Evolutionary conservation across 352 stramenopile genomes (phyloP).

Genomic region (Globisporangium orthogonon): DNA sequence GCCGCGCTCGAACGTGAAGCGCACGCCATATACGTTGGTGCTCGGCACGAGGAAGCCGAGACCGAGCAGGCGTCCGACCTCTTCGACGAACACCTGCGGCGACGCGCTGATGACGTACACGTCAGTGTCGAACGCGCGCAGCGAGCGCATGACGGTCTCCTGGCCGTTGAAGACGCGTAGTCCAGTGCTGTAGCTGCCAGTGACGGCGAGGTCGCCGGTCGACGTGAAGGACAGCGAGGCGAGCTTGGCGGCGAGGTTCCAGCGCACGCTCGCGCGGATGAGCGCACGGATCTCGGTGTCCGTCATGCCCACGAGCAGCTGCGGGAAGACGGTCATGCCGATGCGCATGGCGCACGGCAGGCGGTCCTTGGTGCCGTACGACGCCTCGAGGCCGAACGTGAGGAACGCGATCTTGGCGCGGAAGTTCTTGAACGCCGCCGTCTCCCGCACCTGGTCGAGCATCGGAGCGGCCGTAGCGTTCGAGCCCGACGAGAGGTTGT

Average conservation of each 20-base stretch:
- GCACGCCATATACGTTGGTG: slow-evolving; percentile 47
- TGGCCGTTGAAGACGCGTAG: slow-evolving; percentile 57
- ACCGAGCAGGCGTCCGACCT: slow-evolving; percentile 31
- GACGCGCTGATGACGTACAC: slow-evolving; percentile 64
- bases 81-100: slow-evolving; percentile 46
- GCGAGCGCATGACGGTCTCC: slow-evolving; percentile 48
- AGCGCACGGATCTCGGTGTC: slow-evolving; percentile 38
- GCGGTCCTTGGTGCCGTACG: slow-evolving; percentile 33
- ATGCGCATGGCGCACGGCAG: slow-evolving; percentile 30
- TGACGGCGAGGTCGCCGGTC: slow-evolving; percentile 25
- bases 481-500: slow-evolving; percentile 24
- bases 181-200: slow-evolving; percentile 40
- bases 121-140: slow-evolving; percentile 29
- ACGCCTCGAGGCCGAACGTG: slow-evolving; percentile 35
- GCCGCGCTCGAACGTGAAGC: slow-evolving; percentile 34
- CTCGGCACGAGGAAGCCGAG: slow-evolving; percentile 47
- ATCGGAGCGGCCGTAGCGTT: slow-evolving; percentile 7
- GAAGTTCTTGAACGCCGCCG: slow-evolving; percentile 46
- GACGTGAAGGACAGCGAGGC: slow-evolving; percentile 33
- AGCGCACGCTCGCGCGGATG: slow-evolving; percentile 39
- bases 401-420: slow-evolving; percentile 48
- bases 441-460: slow-evolving; percentile 34
- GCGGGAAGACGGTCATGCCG: slow-evolving; percentile 50
- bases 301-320: slow-evolving; percentile 50
- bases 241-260: slow-evolving; percentile 38